Percentiles rank a stretch among this genome's conserved stretches.
phyloP scores from a whole-genome alignment of 352 stramenopile species.

The Albugo laibachii region DNA sequence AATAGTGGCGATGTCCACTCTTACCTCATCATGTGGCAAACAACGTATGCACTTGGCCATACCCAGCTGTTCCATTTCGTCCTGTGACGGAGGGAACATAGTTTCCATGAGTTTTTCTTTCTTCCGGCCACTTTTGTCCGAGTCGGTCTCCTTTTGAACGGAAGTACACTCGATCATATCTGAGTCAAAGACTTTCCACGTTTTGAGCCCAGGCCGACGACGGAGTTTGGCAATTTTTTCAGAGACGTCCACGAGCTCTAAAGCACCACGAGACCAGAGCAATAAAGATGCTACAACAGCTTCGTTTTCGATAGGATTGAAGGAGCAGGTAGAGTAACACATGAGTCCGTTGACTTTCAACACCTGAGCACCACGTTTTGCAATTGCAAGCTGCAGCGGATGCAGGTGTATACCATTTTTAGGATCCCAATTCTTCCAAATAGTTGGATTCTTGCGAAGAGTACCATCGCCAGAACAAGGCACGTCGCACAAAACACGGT shows the following conservation, averaged over 20 bases:
- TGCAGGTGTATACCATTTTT: conserved; percentile 86
- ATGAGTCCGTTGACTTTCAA: conserved; percentile 86
- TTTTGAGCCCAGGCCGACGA: conserved; percentile 63
- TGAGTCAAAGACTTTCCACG: conserved; percentile 89
- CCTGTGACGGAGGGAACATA: conserved; percentile 79
- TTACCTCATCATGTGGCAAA: conserved; percentile 91
- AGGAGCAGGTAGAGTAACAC: conserved; percentile 94
- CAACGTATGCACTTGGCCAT: conserved; percentile 92
- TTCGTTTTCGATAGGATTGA: conserved; percentile 99
- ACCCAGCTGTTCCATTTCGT: conserved; percentile 53
- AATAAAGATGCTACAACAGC: conserved; percentile 95
- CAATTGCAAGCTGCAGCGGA: conserved; percentile 90
- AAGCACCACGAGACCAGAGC: conserved; percentile 66
- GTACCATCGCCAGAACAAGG: conserved; percentile 98
- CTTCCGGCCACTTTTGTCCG: conserved; percentile 45
- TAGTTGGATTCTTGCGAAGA: conserved; percentile 93
- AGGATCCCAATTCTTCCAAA: conserved; percentile 89
- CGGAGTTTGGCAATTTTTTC: conserved; percentile 66
- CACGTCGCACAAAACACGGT: conserved; percentile 97
- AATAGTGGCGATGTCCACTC: not conserved
- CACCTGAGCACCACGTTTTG: conserved; percentile 79
- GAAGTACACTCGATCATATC: conserved; percentile 58
- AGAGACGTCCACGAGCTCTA: conserved; percentile 85
- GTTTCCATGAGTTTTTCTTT: conserved; percentile 45
- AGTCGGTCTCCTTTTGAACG: conserved; percentile 33